phyloP scores from a whole-genome alignment of 2,329 filamentous ascomycete genomes.

The Xylaria sp. region DNA sequence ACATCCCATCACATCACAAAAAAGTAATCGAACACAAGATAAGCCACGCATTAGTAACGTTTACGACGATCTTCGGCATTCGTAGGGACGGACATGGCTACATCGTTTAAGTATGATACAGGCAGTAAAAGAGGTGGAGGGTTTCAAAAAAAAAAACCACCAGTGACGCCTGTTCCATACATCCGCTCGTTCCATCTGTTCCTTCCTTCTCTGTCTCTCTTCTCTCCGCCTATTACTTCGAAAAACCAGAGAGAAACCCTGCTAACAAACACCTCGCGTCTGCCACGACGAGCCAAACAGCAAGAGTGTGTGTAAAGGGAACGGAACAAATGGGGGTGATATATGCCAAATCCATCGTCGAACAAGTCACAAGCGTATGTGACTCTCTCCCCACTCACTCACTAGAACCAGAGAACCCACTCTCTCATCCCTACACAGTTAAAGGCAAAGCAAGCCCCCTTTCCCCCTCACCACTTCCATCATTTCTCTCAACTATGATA shows the following conservation, averaged over 20 bases:
- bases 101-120: conserved; percentile 38
- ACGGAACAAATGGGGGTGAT: conserved; percentile 21
- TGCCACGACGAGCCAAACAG: conserved; percentile 21
- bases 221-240: conserved; percentile 31
- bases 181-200: neutral
- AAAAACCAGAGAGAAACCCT: conserved; percentile 32
- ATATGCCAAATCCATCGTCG: conserved; percentile 31
- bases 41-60: too few species aligned
- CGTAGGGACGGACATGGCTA: conserved; percentile 42
- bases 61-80: conserved; percentile 39
- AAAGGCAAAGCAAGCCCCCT: conserved; percentile 10
- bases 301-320: conserved; percentile 27
- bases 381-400: conserved; percentile 13
- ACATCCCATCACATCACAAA: too few species aligned
- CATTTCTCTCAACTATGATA: conserved; percentile 26
- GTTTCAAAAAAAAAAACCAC: conserved; percentile 18
- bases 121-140: conserved; percentile 34
- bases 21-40: too few species aligned
- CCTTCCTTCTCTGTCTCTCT: conserved; percentile 26
- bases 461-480: too few species aligned
- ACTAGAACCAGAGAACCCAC: too few species aligned
- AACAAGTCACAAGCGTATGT: conserved; percentile 8
- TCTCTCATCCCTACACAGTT: conserved; percentile 28
- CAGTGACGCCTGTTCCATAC: conserved; percentile 35
- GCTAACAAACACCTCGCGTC: conserved; percentile 24